Conservation (phyloP, 2,329 filamentous ascomycete genomes). For the Parastagonospora avenae region DNA sequence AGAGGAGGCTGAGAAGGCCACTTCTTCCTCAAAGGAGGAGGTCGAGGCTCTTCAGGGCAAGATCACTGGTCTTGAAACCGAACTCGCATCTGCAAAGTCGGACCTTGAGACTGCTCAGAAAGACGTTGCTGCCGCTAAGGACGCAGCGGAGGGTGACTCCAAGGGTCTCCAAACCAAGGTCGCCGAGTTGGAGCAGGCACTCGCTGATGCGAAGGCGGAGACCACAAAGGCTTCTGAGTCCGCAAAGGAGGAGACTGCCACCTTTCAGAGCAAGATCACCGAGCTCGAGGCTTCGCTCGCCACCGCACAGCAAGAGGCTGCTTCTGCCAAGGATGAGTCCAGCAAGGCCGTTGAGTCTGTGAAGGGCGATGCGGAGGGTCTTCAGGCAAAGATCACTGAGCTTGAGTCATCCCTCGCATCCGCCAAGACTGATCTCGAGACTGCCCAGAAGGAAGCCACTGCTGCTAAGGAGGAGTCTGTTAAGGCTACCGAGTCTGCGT, state of each 20-base stretch:
- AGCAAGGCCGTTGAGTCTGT: slow-evolving; percentile 23
- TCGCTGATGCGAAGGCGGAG: slow-evolving; percentile 10
- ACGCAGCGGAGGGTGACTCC: slow-evolving; percentile 16
- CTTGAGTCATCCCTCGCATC: slow-evolving; percentile 20
- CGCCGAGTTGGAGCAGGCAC: slow-evolving; percentile 11
- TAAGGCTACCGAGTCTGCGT: slow-evolving; percentile 19
- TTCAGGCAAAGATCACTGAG: slow-evolving; percentile 24
- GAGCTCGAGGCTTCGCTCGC: slow-evolving; percentile 22
- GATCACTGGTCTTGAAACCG: slow-evolving; percentile 26
- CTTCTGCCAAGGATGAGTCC: slow-evolving; percentile 22
- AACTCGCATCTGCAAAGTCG: slow-evolving; percentile 23
- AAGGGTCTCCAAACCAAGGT: slow-evolving; percentile 12
- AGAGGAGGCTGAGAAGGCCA: slow-evolving; percentile 12
- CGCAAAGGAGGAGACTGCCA: slow-evolving; percentile 21
- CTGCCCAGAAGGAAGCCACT: slow-evolving; percentile 4
- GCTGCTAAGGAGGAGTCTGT: slow-evolving; percentile 6
- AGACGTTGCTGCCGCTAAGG: slow-evolving; percentile 12
- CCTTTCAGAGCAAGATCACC: slow-evolving; percentile 19
- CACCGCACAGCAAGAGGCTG: slow-evolving; percentile 13
- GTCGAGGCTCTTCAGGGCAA: slow-evolving; percentile 19
- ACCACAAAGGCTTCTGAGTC: slow-evolving; percentile 16
- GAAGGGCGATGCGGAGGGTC: slow-evolving; percentile 19
- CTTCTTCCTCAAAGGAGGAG: slow-evolving; percentile 14
- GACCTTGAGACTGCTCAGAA: slow-evolving; percentile 19
- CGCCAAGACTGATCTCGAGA: slow-evolving; percentile 20